Conservation (phyloP, 2,329 filamentous ascomycete genomes). For the Laburnicola sp. region DNA sequence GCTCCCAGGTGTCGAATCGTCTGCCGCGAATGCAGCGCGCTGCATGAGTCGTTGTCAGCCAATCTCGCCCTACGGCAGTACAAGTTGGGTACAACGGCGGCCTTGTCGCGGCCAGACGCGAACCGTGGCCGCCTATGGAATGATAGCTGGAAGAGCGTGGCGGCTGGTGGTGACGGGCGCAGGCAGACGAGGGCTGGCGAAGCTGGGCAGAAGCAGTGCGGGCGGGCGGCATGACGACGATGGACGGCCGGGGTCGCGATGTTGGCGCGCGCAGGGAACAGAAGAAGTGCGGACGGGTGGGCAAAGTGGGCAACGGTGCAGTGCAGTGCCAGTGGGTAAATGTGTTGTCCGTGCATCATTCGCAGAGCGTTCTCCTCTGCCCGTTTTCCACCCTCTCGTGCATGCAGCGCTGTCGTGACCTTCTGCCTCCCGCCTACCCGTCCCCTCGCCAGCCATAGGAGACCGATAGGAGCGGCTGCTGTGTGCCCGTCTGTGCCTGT, state of each 20-base stretch:
- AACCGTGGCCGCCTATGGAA: not conserved
- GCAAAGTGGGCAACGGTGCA: not conserved
- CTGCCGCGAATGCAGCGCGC: not conserved
- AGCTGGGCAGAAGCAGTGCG: not conserved
- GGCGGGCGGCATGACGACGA: not conserved
- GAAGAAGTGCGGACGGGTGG: not conserved
- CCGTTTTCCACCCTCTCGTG: not conserved
- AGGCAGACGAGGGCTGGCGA: not conserved
- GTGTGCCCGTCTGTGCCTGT: too few species aligned
- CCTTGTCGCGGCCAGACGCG: not conserved
- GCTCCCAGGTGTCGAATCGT: not conserved
- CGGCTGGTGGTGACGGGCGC: too few species aligned
- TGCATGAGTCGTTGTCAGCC: not conserved
- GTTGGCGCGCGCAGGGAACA: not conserved
- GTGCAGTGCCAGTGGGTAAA: constrained; percentile 5
- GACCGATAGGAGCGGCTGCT: too few species aligned
- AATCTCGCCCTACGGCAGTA: not conserved
- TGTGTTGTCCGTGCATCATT: constrained; percentile 9
- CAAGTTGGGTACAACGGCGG: not conserved
- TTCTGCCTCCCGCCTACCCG: not conserved
- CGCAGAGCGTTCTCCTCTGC: constrained; percentile 2
- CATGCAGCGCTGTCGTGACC: not conserved
- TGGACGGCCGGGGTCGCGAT: not conserved
- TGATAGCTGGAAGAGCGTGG: not conserved
- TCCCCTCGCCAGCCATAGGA: too few species aligned